phyloP scores from a whole-genome alignment of 2,329 filamentous ascomycete species.

The Nigrospora oryzae region DNA sequence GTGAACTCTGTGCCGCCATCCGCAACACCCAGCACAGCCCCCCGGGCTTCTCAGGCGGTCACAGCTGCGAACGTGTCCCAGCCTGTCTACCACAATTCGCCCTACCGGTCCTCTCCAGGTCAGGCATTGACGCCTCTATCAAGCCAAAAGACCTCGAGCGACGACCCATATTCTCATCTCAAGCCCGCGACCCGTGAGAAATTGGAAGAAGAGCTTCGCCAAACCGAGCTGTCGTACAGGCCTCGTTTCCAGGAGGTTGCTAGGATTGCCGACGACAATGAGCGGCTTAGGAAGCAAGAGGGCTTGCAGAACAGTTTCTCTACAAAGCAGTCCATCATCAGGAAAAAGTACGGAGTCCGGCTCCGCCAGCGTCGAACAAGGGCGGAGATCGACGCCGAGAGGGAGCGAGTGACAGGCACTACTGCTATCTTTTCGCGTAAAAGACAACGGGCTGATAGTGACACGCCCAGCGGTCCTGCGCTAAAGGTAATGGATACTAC shows the following conservation, averaged over 20 bases:
- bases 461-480: too few relatives aligned
- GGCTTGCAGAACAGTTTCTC: constrained; percentile 43
- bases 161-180: constrained; percentile 37
- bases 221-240: constrained; percentile 28
- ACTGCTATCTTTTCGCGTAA: constrained; percentile 12
- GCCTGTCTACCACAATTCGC: too few relatives aligned
- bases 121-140: too few relatives aligned
- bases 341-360: constrained; percentile 49
- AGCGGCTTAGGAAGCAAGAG: constrained; percentile 23
- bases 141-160: too few relatives aligned
- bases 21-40: too few relatives aligned
- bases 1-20: too few relatives aligned
- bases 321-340: constrained; percentile 47
- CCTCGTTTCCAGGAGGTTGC: constrained; percentile 33
- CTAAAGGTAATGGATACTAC: too few relatives aligned
- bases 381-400: constrained; percentile 34
- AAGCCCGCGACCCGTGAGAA: constrained; percentile 16
- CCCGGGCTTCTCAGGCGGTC: too few relatives aligned
- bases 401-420: constrained; percentile 29
- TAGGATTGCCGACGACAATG: constrained; percentile 22
- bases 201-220: constrained; percentile 27
- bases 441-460: constrained; percentile 15
- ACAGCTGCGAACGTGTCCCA: too few relatives aligned
- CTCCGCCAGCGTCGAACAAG: constrained; percentile 39
- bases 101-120: too few relatives aligned